Percentiles rank a stretch among this genome's conserved stretches.
These are phyloP conservation scores for Oemleria cerasiformis DNA, from an alignment of 306 rosid species.

Conservation along the genomic window DNA sequence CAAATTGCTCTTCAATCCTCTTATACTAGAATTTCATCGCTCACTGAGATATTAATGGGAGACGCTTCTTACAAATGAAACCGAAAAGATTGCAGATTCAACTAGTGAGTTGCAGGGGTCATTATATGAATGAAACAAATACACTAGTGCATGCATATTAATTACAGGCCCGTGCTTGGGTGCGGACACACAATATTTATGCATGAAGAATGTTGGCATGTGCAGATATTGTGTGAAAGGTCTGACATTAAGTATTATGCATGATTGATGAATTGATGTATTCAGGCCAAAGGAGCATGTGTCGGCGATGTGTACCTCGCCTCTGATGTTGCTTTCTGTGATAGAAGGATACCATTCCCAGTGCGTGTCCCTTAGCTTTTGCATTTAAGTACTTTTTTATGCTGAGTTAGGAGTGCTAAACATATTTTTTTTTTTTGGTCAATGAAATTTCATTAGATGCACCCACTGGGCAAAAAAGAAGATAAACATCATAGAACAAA, in stretches of 20 bases:
- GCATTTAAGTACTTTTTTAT: no score
- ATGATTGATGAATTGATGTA: conserved; percentile 21
- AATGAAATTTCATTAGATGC: no score
- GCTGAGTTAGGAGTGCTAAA: no score
- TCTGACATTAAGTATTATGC: not conserved
- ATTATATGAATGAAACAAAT: not conserved
- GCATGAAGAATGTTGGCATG: not conserved
- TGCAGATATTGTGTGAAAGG: not conserved
- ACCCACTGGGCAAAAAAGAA: no score
- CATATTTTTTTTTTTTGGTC: no score
- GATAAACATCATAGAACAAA: no score
- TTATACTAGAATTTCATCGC: not conserved
- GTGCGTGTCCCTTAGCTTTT: no score
- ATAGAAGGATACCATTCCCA: no score
- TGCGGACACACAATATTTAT: not conserved
- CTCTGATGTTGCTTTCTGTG: no score
- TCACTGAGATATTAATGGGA: not conserved
- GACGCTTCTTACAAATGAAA: not conserved
- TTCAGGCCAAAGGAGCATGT: conserved; percentile 81
- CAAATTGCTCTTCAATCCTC: conserved; percentile 1
- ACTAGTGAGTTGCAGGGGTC: not conserved
- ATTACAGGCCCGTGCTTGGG: no score
- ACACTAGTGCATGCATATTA: not conserved
- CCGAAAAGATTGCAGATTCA: not conserved
- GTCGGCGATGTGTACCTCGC: conserved; percentile 66